phyloP scores from a whole-genome alignment of 768 basidiomycete species.

The Rhizopogon sp. region DNA sequence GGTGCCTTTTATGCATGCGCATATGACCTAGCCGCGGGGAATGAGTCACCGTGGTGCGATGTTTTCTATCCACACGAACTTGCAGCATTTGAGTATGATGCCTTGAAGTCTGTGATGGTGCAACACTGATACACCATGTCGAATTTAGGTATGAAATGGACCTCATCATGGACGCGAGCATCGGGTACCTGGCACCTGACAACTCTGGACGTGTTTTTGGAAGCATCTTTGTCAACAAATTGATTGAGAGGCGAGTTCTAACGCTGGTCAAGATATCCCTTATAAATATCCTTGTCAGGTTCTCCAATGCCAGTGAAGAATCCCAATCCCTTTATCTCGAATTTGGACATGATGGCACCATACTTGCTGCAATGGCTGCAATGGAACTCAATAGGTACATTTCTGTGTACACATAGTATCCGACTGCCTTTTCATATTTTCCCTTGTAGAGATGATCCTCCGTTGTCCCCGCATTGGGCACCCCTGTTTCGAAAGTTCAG shows the following conservation, averaged over 20 bases:
- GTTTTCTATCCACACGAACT: constrained; percentile 32
- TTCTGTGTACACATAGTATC: not conserved
- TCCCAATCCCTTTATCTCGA: constrained; percentile 32
- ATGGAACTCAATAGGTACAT: constrained; percentile 31
- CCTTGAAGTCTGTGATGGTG: not conserved
- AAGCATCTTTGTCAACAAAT: constrained; percentile 32
- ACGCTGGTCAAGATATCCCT: not conserved
- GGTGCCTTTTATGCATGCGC: constrained; percentile 40
- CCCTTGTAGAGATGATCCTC: constrained; percentile 19
- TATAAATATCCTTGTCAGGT: constrained; percentile 12
- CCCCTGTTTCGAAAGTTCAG: constrained; percentile 21
- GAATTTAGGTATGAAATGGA: constrained; percentile 33
- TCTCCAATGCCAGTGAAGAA: constrained; percentile 30
- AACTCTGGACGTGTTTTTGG: constrained; percentile 32
- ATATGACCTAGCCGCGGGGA: constrained; percentile 33
- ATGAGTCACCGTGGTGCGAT: constrained; percentile 35
- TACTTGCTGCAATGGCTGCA: constrained; percentile 32
- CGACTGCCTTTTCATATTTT: not conserved
- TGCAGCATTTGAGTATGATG: constrained; percentile 30
- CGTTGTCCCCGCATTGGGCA: constrained; percentile 23
- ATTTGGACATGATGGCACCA: constrained; percentile 38
- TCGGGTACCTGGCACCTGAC: constrained; percentile 29
- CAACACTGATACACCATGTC: not conserved
- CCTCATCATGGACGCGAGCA: constrained; percentile 31
- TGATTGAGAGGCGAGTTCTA: constrained; percentile 31